phyloP scores from a whole-genome alignment of 139 green algal species.

The Chlamydomonas sp. region DNA sequence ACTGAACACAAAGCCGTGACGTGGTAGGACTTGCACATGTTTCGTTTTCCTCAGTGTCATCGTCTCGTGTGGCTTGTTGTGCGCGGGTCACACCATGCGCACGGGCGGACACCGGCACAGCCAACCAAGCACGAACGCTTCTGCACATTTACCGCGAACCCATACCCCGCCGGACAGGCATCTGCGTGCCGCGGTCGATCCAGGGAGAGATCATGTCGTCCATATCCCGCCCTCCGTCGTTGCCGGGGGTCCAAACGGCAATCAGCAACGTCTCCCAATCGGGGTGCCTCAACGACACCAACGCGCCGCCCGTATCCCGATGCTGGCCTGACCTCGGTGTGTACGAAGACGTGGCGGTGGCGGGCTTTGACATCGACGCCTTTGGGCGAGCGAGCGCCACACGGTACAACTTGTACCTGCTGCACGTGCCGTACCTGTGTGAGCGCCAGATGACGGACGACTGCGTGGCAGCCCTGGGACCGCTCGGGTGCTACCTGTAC shows the following conservation, averaged over 20 bases:
- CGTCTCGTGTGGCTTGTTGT: too few species aligned
- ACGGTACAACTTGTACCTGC: slow-evolving; percentile 18
- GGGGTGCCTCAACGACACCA: not conserved
- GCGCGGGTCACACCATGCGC: too few species aligned
- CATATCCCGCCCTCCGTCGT: not conserved
- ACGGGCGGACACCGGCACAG: too few species aligned
- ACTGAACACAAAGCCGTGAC: too few species aligned
- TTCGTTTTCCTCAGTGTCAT: too few species aligned
- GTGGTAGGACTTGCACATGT: too few species aligned
- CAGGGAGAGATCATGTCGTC: slow-evolving; percentile 16
- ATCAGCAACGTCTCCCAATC: not conserved
- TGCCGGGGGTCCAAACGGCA: slow-evolving; percentile 4
- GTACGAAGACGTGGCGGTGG: slow-evolving; percentile 21
- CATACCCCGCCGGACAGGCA: not conserved
- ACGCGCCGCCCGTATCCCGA: not conserved
- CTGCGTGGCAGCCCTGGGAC: slow-evolving; percentile 10
- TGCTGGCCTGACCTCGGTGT: slow-evolving; percentile 30
- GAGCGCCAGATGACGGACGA: slow-evolving; percentile 24
- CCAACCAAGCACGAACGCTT: too few species aligned
- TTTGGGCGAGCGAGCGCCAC: slow-evolving; percentile 23
- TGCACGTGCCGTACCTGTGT: slow-evolving; percentile 15
- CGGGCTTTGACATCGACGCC: slow-evolving; percentile 8
- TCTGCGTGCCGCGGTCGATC: slow-evolving; percentile 19
- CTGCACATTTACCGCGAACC: not conserved
- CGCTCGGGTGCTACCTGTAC: slow-evolving; percentile 32